Evolutionary conservation across 495 filamentous ascomycete genomes (phyloP), one percentile per base, ranked within the genome.

Genomic region (Astrothelium subdiscretum): DNA sequence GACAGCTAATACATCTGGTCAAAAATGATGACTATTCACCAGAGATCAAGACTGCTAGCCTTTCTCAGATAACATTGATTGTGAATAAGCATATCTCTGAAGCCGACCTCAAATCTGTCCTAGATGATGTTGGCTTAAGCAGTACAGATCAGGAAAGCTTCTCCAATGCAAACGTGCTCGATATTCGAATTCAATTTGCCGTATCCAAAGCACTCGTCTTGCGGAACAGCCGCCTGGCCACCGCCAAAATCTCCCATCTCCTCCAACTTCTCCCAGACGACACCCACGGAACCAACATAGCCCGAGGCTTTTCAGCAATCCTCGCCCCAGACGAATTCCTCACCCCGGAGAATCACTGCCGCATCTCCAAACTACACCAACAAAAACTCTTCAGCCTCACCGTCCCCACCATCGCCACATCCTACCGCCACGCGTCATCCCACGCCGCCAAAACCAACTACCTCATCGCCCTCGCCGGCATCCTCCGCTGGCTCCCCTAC

Each of bases 251-350:
- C 2, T 72, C 75, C 5, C 74, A 70, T 12, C 74, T 90, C 1
- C 70, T 89, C 29, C 62, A 71, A 13, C 76, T 85, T n/a, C 78
- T 89, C n/a, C 60, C 67, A 52, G 74, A 74, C 29, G 5, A 3
- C 8, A 76, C 70, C 59, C 71, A 76, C 59, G 81, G 81, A 20
- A 43, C 57, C 1, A 68, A 62, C 13, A 75, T 81, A 32, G 79
- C 84, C 29, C 81, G 79, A 31, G 80, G 80, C 43, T 89, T 90
- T 67, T 64, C 78, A 11, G 79, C 81, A 26, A 77, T 90, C 22
- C 79, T 89, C 24, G 73, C 78, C 24, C 79, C 84, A 11, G 84
- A 87, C 64, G 83, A 87, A 60, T 75, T 88, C n/a, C 75, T 89
- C 42, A 85, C 79, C 29, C 77, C 80, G 60, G 70, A 77, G 31